Conservation (phyloP, 106 monocot species). For the Acorus calamus region DNA sequence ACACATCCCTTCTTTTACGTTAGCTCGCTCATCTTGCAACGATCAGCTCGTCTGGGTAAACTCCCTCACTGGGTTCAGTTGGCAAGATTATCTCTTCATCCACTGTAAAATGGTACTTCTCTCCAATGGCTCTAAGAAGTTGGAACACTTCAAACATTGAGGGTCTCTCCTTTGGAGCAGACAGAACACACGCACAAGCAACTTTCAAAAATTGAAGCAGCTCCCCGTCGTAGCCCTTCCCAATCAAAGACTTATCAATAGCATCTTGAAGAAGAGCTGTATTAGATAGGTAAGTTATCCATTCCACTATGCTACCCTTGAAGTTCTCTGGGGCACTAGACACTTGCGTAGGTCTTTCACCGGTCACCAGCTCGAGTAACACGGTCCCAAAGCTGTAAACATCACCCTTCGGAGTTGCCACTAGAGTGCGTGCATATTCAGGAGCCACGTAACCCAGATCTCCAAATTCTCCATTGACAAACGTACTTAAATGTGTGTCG, state of each 20-base stretch:
- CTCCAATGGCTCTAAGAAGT: slow-evolving; percentile 67
- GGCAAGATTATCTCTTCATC: slow-evolving; percentile 38
- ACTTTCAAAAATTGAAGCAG: slow-evolving; percentile 72
- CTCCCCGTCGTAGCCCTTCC: slow-evolving; percentile 59
- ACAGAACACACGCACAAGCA: slow-evolving; percentile 54
- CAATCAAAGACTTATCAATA: slow-evolving; percentile 51
- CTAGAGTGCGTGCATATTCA: slow-evolving; percentile 65
- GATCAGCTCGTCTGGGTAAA: slow-evolving; percentile 57
- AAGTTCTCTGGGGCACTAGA: slow-evolving; percentile 60
- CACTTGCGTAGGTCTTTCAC: slow-evolving; percentile 69
- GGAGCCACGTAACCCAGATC: slow-evolving; percentile 89
- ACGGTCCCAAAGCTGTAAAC: slow-evolving; percentile 78
- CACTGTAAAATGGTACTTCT: slow-evolving; percentile 49
- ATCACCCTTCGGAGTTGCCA: slow-evolving; percentile 76
- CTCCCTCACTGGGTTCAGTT: slow-evolving; percentile 13
- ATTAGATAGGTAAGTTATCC: slow-evolving; percentile 65
- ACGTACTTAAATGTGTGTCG: slow-evolving; percentile 89
- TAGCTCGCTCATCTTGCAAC: slow-evolving; percentile 33
- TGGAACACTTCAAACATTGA: slow-evolving; percentile 89
- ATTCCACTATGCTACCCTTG: slow-evolving; percentile 72
- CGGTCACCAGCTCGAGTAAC: slow-evolving; percentile 64
- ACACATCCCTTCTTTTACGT: background rate
- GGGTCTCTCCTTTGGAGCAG: slow-evolving; percentile 70
- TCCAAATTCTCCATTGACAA: slow-evolving; percentile 85
- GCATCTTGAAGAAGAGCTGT: slow-evolving; percentile 59